Base-by-base conservation (phyloP, 331 rosid species). In the Malus hybrid region DNA sequence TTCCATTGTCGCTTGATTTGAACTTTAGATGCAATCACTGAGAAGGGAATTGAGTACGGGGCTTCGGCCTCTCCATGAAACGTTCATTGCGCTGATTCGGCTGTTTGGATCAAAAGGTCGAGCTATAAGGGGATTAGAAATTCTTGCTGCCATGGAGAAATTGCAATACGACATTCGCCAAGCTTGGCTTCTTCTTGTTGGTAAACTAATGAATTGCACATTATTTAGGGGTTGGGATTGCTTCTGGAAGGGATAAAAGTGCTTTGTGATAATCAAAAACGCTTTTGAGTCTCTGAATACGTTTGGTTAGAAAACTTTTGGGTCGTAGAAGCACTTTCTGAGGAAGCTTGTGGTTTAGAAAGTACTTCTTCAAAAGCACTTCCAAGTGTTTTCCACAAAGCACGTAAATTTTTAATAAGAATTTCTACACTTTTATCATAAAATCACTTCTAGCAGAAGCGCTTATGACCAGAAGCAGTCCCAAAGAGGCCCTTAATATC, bases 131-230 rank as follows among this genome's bases (percentile, higher is more conserved):
- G 96, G 96, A 48, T 69, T 86, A 62, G 96, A 94, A 75, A 86
- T 92, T 72, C 99, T 94, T 74, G 87, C 88, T 13, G 96, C 96
- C 22, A 92, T 94, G 99, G 97, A 92, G 82, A 87, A 85, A 34
- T 84, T 94, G 22, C 71, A 90, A 75, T 94, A 88, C 73, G 96
- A 94, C 83, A 86, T 94, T 84, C 93, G 99, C 67, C 96, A 75
- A 50, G 97, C 99, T 79, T 94, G 99, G 99, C 70, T 90, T 6
- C 79, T 92, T 75, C 92, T 94, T 60, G 81, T 85, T 84, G 96
- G 99, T 94, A 86, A 67, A 36, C 42, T n/a, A 48, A 19, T 4
- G 14, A 22, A 31, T 33, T 22, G 52, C 67, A 57, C 76, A 33
- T 72, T 59, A 6, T 36, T 71, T 9, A 46, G 16, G 52, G 52